Evolutionary conservation across 148 eudicot genomes (phyloP).

Genomic region (Persicaria maculosa): DNA sequence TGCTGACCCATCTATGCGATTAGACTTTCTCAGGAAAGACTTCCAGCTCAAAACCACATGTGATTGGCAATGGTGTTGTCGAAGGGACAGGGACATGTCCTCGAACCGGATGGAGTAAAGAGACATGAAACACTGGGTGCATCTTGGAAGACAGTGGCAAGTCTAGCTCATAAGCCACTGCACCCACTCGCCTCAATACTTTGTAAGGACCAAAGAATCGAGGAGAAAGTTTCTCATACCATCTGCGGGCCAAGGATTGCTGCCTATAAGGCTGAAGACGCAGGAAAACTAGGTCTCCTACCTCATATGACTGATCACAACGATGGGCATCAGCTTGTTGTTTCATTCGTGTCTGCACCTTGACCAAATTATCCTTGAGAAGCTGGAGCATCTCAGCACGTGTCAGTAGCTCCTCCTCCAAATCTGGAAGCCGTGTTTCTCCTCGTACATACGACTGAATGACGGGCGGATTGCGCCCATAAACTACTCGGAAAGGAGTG

Average conservation of each 20-base stretch:
- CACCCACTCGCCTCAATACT: not conserved
- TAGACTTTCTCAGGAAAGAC: not conserved
- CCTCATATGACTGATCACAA: not conserved
- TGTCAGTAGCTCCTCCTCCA: not conserved
- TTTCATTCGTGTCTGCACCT: not conserved
- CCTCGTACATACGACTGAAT: not conserved
- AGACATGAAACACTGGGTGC: not conserved
- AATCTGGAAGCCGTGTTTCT: not conserved
- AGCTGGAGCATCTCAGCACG: not conserved
- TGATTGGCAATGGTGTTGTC: not conserved
- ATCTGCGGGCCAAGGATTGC: not conserved
- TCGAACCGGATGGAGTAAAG: not conserved
- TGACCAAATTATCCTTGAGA: not conserved
- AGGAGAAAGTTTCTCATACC: not conserved
- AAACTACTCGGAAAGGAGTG: not conserved
- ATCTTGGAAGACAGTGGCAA: not conserved
- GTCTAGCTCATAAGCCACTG: not conserved
- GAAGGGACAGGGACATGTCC: not conserved
- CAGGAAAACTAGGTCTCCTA: not conserved
- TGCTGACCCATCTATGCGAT: not conserved
- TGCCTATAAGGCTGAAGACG: not conserved
- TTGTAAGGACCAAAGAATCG: not conserved
- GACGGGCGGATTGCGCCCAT: not conserved
- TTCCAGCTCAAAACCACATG: not conserved
- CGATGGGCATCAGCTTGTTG: not conserved